Conservation (phyloP, 805 yeast species). For the Yamadazyma nakazawae region DNA sequence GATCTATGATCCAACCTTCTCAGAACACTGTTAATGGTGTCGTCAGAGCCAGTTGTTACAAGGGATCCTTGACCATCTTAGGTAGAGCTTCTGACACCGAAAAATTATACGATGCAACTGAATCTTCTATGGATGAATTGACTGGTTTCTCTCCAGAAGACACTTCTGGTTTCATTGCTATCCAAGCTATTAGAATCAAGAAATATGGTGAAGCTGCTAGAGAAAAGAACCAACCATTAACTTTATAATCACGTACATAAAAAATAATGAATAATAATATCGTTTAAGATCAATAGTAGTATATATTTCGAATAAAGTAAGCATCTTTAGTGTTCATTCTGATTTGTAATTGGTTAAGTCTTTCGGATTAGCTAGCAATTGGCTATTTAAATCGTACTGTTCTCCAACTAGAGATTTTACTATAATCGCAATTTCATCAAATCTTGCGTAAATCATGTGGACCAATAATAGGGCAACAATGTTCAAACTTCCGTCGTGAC, state of each 20-base stretch:
- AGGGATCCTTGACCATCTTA: slow-evolving; percentile 78
- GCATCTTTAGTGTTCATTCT: neutral
- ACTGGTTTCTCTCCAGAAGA: slow-evolving; percentile 97
- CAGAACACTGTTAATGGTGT: slow-evolving; percentile 94
- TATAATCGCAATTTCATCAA: slow-evolving; percentile 28
- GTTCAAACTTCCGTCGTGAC: slow-evolving; percentile 29
- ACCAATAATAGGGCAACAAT: slow-evolving; percentile 25
- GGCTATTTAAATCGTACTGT: slow-evolving; percentile 23
- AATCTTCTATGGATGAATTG: slow-evolving; percentile 98
- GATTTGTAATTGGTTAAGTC: slow-evolving; percentile 4
- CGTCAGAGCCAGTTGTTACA: slow-evolving; percentile 90
- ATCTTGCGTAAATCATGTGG: slow-evolving; percentile 27
- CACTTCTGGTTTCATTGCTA: slow-evolving; percentile 95
- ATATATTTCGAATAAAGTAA: neutral
- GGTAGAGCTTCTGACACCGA: slow-evolving; percentile 97
- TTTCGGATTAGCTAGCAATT: neutral
- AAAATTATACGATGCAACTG: slow-evolving; percentile 95
- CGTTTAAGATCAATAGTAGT: neutral
- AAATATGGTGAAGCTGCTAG: slow-evolving; percentile 95
- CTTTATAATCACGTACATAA: slow-evolving; percentile 29
- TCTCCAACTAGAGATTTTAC: slow-evolving; percentile 35
- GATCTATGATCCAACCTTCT: slow-evolving; percentile 91
- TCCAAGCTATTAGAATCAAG: slow-evolving; percentile 97
- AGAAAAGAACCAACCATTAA: slow-evolving; percentile 60
- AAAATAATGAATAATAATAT: neutral